phyloP scores from a whole-genome alignment of 345 rosid genomes.

The Eucalyptus brandiana region DNA sequence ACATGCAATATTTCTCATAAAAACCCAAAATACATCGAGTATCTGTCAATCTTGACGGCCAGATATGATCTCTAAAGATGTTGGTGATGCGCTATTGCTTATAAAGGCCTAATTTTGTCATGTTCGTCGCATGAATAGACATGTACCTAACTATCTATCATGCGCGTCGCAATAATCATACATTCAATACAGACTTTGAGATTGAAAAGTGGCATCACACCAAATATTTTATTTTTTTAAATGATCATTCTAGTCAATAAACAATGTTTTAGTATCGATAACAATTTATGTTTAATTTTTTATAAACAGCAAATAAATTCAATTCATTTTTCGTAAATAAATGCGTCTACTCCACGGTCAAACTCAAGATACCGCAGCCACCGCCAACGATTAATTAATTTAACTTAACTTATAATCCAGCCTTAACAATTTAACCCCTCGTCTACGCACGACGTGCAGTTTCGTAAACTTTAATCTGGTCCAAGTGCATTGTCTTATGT shows the following conservation, averaged over 20 bases:
- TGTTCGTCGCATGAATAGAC: not conserved
- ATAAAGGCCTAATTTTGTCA: not conserved
- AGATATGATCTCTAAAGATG: not conserved
- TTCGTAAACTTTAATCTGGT: not conserved
- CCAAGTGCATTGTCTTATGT: not conserved
- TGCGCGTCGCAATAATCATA: fast-evolving
- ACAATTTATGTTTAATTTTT: not conserved
- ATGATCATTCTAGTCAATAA: fast-evolving
- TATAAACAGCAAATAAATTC: not conserved
- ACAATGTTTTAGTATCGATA: not conserved
- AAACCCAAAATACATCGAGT: not conserved
- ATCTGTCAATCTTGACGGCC: fast-evolving
- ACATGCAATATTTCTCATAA: too few relatives aligned
- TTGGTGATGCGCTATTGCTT: fast-evolving
- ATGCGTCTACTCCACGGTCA: fast-evolving
- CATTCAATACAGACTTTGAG: not conserved
- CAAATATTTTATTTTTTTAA: fast-evolving
- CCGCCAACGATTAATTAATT: not conserved
- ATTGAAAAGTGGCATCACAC: not conserved
- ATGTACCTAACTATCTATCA: not conserved
- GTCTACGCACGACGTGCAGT: not conserved
- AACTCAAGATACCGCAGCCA: not conserved
- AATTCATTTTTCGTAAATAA: not conserved
- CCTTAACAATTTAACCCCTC: not conserved
- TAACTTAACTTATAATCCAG: not conserved